These are phyloP conservation scores for Aspergillus sp. DNA, from an alignment of 2,329 filamentous ascomycete species.

Conservation along the genomic window DNA sequence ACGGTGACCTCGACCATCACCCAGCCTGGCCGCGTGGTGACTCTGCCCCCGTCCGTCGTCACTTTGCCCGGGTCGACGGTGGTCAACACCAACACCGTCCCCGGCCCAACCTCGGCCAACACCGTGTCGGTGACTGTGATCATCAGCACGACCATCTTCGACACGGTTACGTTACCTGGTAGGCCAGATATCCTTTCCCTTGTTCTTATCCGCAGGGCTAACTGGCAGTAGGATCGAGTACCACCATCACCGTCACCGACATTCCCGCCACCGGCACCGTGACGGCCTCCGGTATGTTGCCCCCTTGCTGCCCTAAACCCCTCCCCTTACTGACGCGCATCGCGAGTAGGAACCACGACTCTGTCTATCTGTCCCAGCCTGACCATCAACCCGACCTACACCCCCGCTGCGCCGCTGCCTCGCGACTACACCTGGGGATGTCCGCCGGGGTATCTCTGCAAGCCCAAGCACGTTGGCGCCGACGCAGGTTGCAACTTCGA, in stretches of 20 bases:
- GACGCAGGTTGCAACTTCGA: constrained; percentile 38
- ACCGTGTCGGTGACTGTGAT: constrained; percentile 13
- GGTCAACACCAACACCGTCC: too few species aligned
- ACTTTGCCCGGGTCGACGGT: constrained; percentile 19
- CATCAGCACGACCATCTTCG: constrained; percentile 15
- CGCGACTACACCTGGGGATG: constrained; percentile 40
- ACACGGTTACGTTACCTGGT: constrained; percentile 5
- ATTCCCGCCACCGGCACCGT: constrained; percentile 3
- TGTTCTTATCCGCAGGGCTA: not conserved
- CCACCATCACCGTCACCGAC: not conserved
- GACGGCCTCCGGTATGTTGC: constrained; percentile 5
- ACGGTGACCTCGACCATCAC: constrained; percentile 2
- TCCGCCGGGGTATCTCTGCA: constrained; percentile 43
- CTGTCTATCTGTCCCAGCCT: constrained; percentile 30
- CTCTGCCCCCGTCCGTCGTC: not conserved
- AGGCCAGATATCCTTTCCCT: not conserved
- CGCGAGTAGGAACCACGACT: constrained; percentile 8
- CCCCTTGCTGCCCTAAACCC: not conserved
- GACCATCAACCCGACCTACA: constrained; percentile 32
- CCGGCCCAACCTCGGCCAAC: too few species aligned
- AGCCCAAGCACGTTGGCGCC: constrained; percentile 26
- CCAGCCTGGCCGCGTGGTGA: constrained; percentile 5
- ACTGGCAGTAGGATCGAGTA: not conserved
- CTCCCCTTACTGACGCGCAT: not conserved
- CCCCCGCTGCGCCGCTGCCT: constrained; percentile 24